Evolutionary conservation across 2,329 filamentous ascomycete species (phyloP), one percentile per base, ranked within the genome.

Genomic region (Colletotrichum nymphaeae): DNA sequence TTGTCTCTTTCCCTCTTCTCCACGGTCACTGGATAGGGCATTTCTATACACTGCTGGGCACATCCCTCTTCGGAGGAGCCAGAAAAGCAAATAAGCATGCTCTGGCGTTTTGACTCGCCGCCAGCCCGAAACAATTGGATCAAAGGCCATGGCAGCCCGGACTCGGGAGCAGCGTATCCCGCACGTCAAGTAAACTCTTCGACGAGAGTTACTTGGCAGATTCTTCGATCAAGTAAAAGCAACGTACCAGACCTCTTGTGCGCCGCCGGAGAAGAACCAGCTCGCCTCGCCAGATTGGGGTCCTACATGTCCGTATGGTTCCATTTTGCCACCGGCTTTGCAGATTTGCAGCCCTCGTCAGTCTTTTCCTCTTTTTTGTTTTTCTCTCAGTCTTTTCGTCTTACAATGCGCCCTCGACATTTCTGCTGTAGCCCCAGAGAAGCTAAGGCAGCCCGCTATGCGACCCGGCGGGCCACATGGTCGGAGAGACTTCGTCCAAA

Each of bases 251-350:
- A 42, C 46, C 46, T 62, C 24, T 49, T 42, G 52, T 49, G 55
- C 26, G 35, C 49, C 53, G 63, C 57, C 28, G 63, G 64, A 53
- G 35, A 19, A 72, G 52, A n/a, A 49, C 19, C 42, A 49, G 19
- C 42, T 52, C 64, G 58, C 57, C 30, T 49, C 69, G 52, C 58
- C 58, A 82, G 78, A 84, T 83, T 84, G 82, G 82, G 82, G 80
- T 42, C 46, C 62, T 56, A 77, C 77, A 79, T 22, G 60, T 72
- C 79, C 79, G 76, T 78, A 76, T 78, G 81, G 82, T 82, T 82
- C 79, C 81, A 81, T 84, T 83, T 85, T 81, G 84, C 84, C 84
- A 86, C 84, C 81, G 81, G 81, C 80, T 80, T 79, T 82, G 83
- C 81, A 79, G 80, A 77, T 57, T 71, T n/a, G 58, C 65, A 69